phyloP scores from a whole-genome alignment of 2,329 filamentous ascomycete genomes.

The Verticillium albo-atrum region DNA sequence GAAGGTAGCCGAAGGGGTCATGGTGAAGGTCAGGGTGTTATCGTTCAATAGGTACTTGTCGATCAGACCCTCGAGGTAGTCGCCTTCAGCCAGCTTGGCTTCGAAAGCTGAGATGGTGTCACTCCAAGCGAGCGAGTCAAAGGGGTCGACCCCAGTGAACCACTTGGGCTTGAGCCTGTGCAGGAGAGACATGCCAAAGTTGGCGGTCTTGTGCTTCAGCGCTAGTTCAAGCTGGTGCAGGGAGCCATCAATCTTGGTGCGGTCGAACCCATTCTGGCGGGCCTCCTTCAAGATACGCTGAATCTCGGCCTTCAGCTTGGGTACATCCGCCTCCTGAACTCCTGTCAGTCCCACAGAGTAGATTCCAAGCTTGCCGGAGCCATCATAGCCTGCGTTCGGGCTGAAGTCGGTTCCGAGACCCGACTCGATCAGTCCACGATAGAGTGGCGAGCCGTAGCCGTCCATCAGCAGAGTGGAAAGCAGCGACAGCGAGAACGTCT shows the following conservation, averaged over 20 bases:
- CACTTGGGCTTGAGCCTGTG: slow-evolving; percentile 85
- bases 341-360: slow-evolving; percentile 90
- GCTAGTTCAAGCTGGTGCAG: slow-evolving; percentile 91
- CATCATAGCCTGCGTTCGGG: slow-evolving; percentile 89
- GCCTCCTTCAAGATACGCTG: slow-evolving; percentile 67
- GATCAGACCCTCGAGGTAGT: slow-evolving; percentile 79
- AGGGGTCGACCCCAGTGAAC: slow-evolving; percentile 94
- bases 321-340: slow-evolving; percentile 75
- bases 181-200: slow-evolving; percentile 87
- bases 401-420: slow-evolving; percentile 91
- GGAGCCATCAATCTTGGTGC: slow-evolving; percentile 87
- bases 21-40: slow-evolving; percentile 85
- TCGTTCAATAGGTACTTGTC: slow-evolving; percentile 89
- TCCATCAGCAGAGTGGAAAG: slow-evolving; percentile 83
- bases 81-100: slow-evolving; percentile 64
- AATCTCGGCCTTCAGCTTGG: slow-evolving; percentile 70
- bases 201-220: slow-evolving; percentile 93
- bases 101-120: slow-evolving; percentile 83
- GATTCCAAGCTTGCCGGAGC: slow-evolving; percentile 69
- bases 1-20: slow-evolving; percentile 78
- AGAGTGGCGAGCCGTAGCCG: slow-evolving; percentile 92
- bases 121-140: slow-evolving; percentile 88
- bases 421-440: slow-evolving; percentile 81
- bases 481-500: slow-evolving; percentile 82
- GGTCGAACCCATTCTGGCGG: slow-evolving; percentile 74